Conservation (phyloP, 768 basidiomycete species). For the Kwoniella heveanensis region DNA sequence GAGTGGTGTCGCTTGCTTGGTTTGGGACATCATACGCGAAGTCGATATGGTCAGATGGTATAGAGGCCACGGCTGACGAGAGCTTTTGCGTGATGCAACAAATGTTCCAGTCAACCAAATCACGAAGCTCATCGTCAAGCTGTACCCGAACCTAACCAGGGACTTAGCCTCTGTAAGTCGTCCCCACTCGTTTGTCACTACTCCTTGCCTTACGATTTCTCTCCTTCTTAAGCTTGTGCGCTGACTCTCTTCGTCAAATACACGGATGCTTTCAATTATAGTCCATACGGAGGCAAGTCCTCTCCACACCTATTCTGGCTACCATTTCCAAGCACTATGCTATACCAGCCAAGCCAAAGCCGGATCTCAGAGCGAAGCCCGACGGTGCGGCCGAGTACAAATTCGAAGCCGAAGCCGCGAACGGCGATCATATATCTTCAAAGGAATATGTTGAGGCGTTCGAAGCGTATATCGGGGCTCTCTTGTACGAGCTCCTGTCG, state of each 20-base stretch:
- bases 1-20: background rate
- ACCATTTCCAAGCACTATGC: background rate
- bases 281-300: constrained; percentile 1
- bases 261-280: background rate
- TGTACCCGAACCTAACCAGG: background rate
- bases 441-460: constrained; percentile 5
- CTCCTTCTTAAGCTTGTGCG: background rate
- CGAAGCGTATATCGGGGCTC: constrained; percentile 11
- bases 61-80: too few species aligned
- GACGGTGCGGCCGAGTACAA: too few species aligned
- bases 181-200: background rate
- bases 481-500: too few species aligned
- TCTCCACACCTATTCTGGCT: constrained; percentile 6
- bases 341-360: background rate
- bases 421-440: background rate
- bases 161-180: constrained; percentile 4
- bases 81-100: too few species aligned
- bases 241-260: background rate
- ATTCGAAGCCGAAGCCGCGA: too few species aligned
- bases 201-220: background rate
- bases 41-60: too few species aligned
- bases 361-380: too few species aligned
- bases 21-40: too few species aligned
- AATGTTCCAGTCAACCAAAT: background rate
- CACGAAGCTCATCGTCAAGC: background rate